phyloP scores from a whole-genome alignment of 1,284 basidiomycete species.

The Ceratobasidium sp. region DNA sequence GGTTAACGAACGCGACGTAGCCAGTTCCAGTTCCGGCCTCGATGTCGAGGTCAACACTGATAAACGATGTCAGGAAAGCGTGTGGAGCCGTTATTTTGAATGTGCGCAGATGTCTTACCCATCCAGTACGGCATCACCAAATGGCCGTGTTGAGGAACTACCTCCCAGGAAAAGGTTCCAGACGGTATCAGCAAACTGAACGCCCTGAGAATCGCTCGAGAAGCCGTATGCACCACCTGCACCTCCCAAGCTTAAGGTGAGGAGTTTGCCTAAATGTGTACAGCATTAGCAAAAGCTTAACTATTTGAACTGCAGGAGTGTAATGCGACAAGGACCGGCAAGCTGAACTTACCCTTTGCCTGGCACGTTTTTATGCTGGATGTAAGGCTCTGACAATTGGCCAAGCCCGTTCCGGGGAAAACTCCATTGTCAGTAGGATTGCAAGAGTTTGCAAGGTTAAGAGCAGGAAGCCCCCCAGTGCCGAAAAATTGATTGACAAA shows the following conservation, averaged over 20 bases:
- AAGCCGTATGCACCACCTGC: slow-evolving; percentile 67
- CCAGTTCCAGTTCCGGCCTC: slow-evolving; percentile 64
- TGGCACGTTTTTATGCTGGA: slow-evolving; percentile 66
- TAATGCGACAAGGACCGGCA: no score
- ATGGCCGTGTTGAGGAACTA: slow-evolving; percentile 63
- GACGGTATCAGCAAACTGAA: slow-evolving; percentile 49
- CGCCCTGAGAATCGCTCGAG: slow-evolving; percentile 56
- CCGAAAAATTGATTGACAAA: slow-evolving; percentile 69
- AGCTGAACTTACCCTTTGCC: slow-evolving; percentile 52
- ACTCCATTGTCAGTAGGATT: slow-evolving; percentile 47
- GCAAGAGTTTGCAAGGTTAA: slow-evolving; percentile 65
- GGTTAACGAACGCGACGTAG: slow-evolving; percentile 66
- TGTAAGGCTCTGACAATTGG: slow-evolving; percentile 58
- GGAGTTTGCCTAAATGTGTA: slow-evolving; percentile 56
- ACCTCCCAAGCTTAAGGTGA: slow-evolving; percentile 69
- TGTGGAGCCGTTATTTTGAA: no score
- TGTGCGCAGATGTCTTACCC: slow-evolving; percentile 54
- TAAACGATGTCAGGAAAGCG: no score
- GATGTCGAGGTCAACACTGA: slow-evolving; percentile 71
- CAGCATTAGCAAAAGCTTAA: slow-evolving; percentile 36
- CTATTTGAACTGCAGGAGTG: background rate
- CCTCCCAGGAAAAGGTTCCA: slow-evolving; percentile 72
- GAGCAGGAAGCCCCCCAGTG: slow-evolving; percentile 62
- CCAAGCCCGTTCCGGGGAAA: slow-evolving; percentile 64
- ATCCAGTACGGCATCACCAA: slow-evolving; percentile 67